phyloP scores from a whole-genome alignment of 345 rosid genomes.

The Arabis hirsuta region DNA sequence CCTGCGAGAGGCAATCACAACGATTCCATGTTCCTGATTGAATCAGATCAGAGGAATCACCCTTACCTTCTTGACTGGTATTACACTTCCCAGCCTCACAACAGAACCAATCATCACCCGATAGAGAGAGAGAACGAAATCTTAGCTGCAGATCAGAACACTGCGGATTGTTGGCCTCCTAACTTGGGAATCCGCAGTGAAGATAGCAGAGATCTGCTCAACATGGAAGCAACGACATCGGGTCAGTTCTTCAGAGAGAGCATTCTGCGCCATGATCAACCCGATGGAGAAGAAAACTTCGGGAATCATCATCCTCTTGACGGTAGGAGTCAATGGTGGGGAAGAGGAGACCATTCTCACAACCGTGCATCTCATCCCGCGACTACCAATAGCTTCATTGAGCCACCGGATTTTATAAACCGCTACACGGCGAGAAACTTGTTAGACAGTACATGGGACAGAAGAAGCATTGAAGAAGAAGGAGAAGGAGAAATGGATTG shows the following conservation, averaged over 20 bases:
- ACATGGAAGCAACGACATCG: constrained; percentile 77
- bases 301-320: constrained; percentile 43
- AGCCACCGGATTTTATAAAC: constrained; percentile 67
- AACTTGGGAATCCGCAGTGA: constrained; percentile 40
- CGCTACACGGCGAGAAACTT: constrained; percentile 33
- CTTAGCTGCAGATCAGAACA: constrained; percentile 45
- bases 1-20: constrained; percentile 47
- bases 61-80: constrained; percentile 94
- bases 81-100: constrained; percentile 58
- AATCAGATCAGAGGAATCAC: constrained; percentile 69
- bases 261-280: constrained; percentile 54
- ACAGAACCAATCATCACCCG: constrained; percentile 34
- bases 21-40: constrained; percentile 73
- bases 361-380: constrained; percentile 42
- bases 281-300: constrained; percentile 48
- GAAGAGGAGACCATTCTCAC: constrained; percentile 52
- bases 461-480: constrained; percentile 41
- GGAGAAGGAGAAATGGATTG: constrained; percentile 55
- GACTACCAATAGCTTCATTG: constrained; percentile 54
- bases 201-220: constrained; percentile 50
- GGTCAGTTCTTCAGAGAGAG: constrained; percentile 72
- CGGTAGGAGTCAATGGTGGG: constrained; percentile 81
- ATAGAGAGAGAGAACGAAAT: constrained; percentile 40
- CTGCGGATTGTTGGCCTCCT: constrained; percentile 57
- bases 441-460: constrained; percentile 37